Evolutionary conservation across 805 yeast genomes (phyloP), one percentile per base, ranked within the genome.

Genomic region (Wickerhamiella parazyma): DNA sequence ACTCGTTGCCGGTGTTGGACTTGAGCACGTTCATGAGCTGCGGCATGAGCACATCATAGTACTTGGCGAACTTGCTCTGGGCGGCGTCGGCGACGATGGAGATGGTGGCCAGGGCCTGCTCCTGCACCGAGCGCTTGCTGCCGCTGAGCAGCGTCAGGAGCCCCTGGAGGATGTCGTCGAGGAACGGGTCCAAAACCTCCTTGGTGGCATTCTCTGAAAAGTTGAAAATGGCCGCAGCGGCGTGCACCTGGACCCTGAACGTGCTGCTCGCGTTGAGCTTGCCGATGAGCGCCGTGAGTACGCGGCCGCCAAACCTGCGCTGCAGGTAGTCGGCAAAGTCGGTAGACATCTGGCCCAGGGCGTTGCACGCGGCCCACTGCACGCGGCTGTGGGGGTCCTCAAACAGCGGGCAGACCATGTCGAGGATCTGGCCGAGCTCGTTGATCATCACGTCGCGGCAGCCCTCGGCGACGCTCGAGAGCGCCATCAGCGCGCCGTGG

Each of bases 41-140:
- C 14, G 95, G 95, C 93, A 91, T 89, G 60, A 91, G 70, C 1
- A 95, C 81, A 59, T 86, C 95, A 60, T 87, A 91, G 60, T 91
- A 91, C 64, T 87, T 89, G 54, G 76, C 71, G 59, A 91, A 91
- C 57, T 80, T 81, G 49, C 72, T 72, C 62, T 85, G 85, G 3
- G 97, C 95, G 12, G 70, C 93, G 63, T 89, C 97, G 2, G 98
- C 98, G 51, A 89, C 87, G 52, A 87, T 83, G 17, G 97, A 95
- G 61, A 91, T 87, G 0, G 97, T 91, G 9, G 97, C 87, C 46
- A 91, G 70, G 12, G 87, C 96, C 66, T 91, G 98, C 59, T 91
- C 98, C 65, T 91, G 97, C 37, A 91, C 95, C 56, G 86, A 91
- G 51, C 86, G 73, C 61, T 86, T 84, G 31, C 93, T 91, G 46